Evolutionary conservation across 2,329 filamentous ascomycete species (phyloP), one percentile per base, ranked within the genome.

Genomic region (Pseudohalonectria lignicola): DNA sequence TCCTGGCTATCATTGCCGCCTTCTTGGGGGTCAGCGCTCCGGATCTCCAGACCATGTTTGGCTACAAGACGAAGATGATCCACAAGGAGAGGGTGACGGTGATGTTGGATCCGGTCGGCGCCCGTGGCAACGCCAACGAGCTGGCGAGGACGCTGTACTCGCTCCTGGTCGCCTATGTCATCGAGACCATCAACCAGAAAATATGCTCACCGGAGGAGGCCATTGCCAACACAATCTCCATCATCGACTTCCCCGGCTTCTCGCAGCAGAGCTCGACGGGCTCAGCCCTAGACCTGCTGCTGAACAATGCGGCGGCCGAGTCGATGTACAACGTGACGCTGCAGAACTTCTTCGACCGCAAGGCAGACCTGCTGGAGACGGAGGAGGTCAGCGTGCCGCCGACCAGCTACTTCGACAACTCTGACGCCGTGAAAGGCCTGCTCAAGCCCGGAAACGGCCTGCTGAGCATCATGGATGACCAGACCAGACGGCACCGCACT

Each of bases 351-450:
- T 98, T 96, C 57, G 88, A 95, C 53, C 80, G 82, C 48, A 93
- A 92, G 59, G 87, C 88, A 1, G 90, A 96, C 45, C 76, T 94
- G 62, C 71, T 98, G 17, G 92, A 98, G 54, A 87, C 82, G 2
- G 92, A 98, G 57, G 92, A 98, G 55, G 86, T 98, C 26, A 78
- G 71, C 23, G 86, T 98, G 3, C 75, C 88, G 2, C 81, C 88
- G 1, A 95, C 90, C 0, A 94, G 86, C 63, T 98, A 96, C 60
- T 98, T 95, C 50, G 92, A 98, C 60, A 98, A 96, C 59, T 87
- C 85, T 0, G 92, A 96, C 56, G 87, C 90, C 9, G 87, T 95
- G 43, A 86, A 84, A 51, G 90, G 87, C 11, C 70, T 98, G 23
- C 67, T 98, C 39, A 98, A 96, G 64, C 72, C 86, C 40, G 86